Base-by-base conservation (phyloP, 495 filamentous ascomycete species). In the Aspergillus haitiensis region DNA sequence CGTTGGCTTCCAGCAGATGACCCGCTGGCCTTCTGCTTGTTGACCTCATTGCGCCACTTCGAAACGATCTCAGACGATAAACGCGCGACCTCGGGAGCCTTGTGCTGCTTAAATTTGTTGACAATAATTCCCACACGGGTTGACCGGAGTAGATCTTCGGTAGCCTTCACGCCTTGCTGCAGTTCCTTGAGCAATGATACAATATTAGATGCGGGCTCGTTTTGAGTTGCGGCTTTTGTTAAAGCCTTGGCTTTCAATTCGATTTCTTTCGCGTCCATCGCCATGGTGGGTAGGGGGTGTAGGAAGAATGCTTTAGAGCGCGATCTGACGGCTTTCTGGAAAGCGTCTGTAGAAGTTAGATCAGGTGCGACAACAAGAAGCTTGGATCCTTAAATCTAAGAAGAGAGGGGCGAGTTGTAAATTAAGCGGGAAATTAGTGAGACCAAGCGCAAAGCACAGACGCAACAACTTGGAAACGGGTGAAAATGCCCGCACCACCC, bases 71-170 rank as follows among this genome's bases (percentile, higher is more conserved):
- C 89, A 57, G 77, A 78, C 3, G 93, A 88, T 45, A 90, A 76
- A 7, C 81, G 80, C 7, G 86, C 86, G 45, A 97, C 86, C n/a
- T 89, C 85, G 56, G 86, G 86, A 64, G 93, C 83, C 52, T 84
- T 75, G 78, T 93, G 85, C 34, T 81, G 77, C 67, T 92, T 88
- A 57, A 92, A 82, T 67, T 88, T 90, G 72, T 93, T 92, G 61
- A 98, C 89, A 4, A 89, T 82, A 64, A 96, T 86, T 61, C 94
- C 94, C 49, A 96, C 91, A 62, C 88, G 91, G 18, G 93, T 98
- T n/a, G 87, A 86, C 74, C 92, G 74, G 33, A 80, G 80, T 51
- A 97, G 81, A 52, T 96, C 91, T 74, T 98, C 95, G 12, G 90
- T 91, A n/a, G 92, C 86, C 32, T 80, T 80, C 13, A 93, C 84